Evolutionary conservation across 768 basidiomycete species (phyloP).

Genomic region (Psilocybe tampanensis): DNA sequence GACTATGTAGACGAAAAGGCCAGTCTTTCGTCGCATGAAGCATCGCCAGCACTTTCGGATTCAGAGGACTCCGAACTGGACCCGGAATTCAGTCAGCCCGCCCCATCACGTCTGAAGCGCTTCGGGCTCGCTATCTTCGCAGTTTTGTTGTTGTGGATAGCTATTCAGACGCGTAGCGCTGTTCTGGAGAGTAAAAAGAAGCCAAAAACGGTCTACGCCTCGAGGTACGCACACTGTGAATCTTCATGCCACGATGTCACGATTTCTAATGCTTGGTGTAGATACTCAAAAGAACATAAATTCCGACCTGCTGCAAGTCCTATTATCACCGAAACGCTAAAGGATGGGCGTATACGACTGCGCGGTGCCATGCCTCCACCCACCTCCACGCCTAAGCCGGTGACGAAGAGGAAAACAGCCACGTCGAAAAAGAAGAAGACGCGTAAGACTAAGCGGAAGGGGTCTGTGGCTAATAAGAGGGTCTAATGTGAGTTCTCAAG

Average conservation of each 20-base stretch:
- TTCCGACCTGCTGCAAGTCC: slow-evolving; percentile 87
- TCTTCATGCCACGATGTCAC: neutral
- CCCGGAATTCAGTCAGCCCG: slow-evolving; percentile 38
- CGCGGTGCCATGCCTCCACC: slow-evolving; percentile 66
- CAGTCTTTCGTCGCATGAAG: slow-evolving; percentile 1
- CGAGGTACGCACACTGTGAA: slow-evolving; percentile 47
- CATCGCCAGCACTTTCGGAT: slow-evolving; percentile 7
- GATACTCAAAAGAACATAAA: slow-evolving; percentile 83
- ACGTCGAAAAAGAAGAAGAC: slow-evolving; percentile 22
- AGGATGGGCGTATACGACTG: slow-evolving; percentile 68
- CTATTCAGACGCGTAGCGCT: slow-evolving; percentile 33
- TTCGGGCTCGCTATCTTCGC: slow-evolving; percentile 43
- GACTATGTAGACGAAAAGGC: slow-evolving; percentile 8
- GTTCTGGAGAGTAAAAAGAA: slow-evolving; percentile 26
- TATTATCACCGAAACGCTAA: slow-evolving; percentile 73
- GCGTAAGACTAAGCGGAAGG: slow-evolving; percentile 14
- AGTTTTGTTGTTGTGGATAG: slow-evolving; percentile 46
- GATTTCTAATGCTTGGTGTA: slow-evolving; percentile 26
- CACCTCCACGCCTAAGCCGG: slow-evolving; percentile 22
- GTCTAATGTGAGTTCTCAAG: slow-evolving; percentile 3
- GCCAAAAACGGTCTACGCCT: slow-evolving; percentile 59
- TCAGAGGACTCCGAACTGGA: slow-evolving; percentile 16
- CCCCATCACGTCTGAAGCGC: slow-evolving; percentile 50
- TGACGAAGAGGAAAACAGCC: slow-evolving; percentile 18
- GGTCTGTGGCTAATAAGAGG: slow-evolving; percentile 6